Conservation (phyloP, 2,329 filamentous ascomycete genomes). For the Plenodomus biglobosus region DNA sequence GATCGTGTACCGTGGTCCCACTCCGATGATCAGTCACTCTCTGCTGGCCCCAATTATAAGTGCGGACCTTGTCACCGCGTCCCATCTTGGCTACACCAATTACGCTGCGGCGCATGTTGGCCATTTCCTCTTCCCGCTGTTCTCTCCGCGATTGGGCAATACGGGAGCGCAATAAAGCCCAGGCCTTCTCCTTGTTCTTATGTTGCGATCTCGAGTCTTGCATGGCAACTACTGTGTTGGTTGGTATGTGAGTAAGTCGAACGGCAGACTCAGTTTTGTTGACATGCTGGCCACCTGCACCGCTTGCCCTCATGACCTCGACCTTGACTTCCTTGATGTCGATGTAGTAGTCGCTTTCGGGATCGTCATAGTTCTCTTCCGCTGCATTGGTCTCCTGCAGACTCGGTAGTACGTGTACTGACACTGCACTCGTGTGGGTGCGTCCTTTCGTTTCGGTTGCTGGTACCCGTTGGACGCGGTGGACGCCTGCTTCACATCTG, state of each 20-base stretch:
- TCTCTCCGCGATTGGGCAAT: slow-evolving; percentile 80
- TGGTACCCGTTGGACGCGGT: slow-evolving; percentile 91
- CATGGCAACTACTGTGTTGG: slow-evolving; percentile 83
- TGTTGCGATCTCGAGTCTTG: slow-evolving; percentile 91
- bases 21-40: slow-evolving; percentile 87
- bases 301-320: slow-evolving; percentile 89
- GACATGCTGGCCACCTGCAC: slow-evolving; percentile 95
- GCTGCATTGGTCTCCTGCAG: slow-evolving; percentile 61
- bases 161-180: slow-evolving; percentile 79
- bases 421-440: slow-evolving; percentile 90
- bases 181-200: slow-evolving; percentile 83
- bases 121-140: slow-evolving; percentile 78
- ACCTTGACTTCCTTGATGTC: slow-evolving; percentile 77
- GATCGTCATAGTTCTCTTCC: slow-evolving; percentile 71
- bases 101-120: slow-evolving; percentile 73
- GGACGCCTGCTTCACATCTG: slow-evolving; percentile 87
- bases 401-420: slow-evolving; percentile 87
- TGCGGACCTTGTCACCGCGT: slow-evolving; percentile 88
- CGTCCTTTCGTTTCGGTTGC: slow-evolving; percentile 88
- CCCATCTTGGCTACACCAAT: slow-evolving; percentile 79
- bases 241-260: slow-evolving; percentile 85
- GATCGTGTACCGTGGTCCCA: slow-evolving; percentile 74
- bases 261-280: slow-evolving; percentile 98
- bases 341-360: slow-evolving; percentile 88
- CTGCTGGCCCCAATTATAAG: slow-evolving; percentile 80